Percentiles rank a stretch among this genome's conserved stretches.
Conservation (phyloP, 208 protist genomes). For the Trypanosoma melophagium region DNA sequence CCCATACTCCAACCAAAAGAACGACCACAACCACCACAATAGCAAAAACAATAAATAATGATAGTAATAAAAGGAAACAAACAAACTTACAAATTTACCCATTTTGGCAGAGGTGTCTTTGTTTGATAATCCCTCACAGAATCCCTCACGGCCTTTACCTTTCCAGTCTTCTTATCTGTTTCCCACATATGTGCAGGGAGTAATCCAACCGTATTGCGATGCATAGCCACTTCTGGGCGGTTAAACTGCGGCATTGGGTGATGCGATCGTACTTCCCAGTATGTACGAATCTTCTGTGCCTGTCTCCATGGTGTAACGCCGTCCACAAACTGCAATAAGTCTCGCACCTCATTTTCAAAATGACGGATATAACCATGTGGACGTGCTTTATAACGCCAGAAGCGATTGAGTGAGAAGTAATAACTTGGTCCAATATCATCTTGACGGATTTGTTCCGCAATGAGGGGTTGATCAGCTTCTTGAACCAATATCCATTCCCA, state of each 20-base stretch:
- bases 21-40: background rate
- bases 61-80: background rate
- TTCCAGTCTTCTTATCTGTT: conserved; percentile 91
- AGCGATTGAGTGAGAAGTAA: conserved; percentile 86
- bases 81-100: conserved; percentile 69
- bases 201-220: conserved; percentile 81
- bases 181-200: conserved; percentile 87
- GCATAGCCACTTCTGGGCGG: conserved; percentile 84
- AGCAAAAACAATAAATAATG: background rate
- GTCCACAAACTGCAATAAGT: conserved; percentile 86
- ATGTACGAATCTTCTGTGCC: conserved; percentile 89
- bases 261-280: conserved; percentile 88
- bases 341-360: conserved; percentile 89
- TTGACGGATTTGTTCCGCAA: conserved; percentile 74
- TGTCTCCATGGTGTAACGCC: conserved; percentile 88
- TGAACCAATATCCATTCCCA: conserved; percentile 92
- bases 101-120: conserved; percentile 76
- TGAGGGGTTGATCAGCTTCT: conserved; percentile 86
- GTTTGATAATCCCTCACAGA: conserved; percentile 90
- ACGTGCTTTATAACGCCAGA: conserved; percentile 87
- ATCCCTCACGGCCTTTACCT: conserved; percentile 89
- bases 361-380: conserved; percentile 88
- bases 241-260: conserved; percentile 92
- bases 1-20: no score
- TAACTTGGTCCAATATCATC: conserved; percentile 78